phyloP scores from a whole-genome alignment of 768 basidiomycete genomes.

The Gymnopilus dilepis region DNA sequence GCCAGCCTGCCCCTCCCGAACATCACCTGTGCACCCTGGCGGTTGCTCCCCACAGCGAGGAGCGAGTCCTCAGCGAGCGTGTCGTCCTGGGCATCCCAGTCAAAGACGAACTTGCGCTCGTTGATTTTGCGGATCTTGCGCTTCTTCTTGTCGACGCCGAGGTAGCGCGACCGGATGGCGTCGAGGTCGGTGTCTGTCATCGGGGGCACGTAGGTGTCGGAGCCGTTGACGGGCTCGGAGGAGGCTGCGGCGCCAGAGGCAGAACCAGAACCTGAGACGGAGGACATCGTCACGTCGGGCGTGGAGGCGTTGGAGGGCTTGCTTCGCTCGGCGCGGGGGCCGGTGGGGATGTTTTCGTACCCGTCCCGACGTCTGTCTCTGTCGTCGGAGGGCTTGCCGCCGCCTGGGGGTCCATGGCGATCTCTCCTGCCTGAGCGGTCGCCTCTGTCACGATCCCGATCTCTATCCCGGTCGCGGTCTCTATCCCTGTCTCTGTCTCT shows the following conservation, averaged over 20 bases:
- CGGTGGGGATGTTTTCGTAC: conserved; percentile 80
- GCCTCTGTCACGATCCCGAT: conserved; percentile 30
- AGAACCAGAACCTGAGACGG: conserved; percentile 55
- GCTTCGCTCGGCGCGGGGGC: conserved; percentile 77
- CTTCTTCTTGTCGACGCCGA: conserved; percentile 94
- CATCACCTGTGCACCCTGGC: conserved; percentile 88
- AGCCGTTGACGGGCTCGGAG: conserved; percentile 35
- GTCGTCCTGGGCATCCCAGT: conserved; percentile 98
- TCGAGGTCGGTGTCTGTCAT: conserved; percentile 83
- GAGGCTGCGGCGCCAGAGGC: conserved; percentile 36
- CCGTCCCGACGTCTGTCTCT: conserved; percentile 45
- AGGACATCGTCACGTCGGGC: conserved; percentile 33
- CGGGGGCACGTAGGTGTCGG: conserved; percentile 54
- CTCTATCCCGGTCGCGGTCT: conserved; percentile 11
- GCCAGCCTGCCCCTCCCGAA: conserved; percentile 85
- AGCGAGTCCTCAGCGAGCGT: conserved; percentile 83
- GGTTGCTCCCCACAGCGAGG: conserved; percentile 68
- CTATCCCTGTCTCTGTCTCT: conserved; percentile 40
- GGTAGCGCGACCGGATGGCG: conserved; percentile 90
- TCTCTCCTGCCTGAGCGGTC: conserved; percentile 47
- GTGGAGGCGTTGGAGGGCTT: conserved; percentile 45
- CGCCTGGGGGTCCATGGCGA: conserved; percentile 44
- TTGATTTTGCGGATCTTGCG: conserved; percentile 94
- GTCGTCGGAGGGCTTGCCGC: conserved; percentile 42
- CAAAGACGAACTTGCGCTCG: conserved; percentile 98